Base-by-base conservation (phyloP, 495 filamentous ascomycete species). In the Penicillium macrosclerotiorum region DNA sequence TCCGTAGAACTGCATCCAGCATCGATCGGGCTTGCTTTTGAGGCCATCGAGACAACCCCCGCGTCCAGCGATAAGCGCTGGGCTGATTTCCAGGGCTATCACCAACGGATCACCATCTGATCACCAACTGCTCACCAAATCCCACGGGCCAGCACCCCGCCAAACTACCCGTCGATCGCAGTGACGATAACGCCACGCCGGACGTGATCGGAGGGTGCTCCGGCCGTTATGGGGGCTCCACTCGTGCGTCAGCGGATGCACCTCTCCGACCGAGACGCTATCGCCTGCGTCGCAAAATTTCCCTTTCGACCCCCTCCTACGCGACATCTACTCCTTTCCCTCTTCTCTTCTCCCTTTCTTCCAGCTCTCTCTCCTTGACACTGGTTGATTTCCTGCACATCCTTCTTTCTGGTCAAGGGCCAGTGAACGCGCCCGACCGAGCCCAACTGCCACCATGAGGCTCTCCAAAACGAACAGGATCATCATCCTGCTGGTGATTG, bases 381-480 rank as follows among this genome's bases (percentile, higher is more conserved):
- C 36, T 49, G 38, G 20, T 26, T 40, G 42, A 35, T 37, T 51
- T 40, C 17, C 44, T 41, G 27, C 33, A 41, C 23, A 47, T n/a
- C n/a, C n/a, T n/a, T n/a, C n/a, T n/a, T n/a, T n/a, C n/a, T n/a
- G n/a, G 47, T 22, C 36, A 47, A 42, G 60, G 59, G 63, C 60
- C 49, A 46, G 30, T 40, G 43, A 60, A 60, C 67, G 64, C 65
- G 47, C 53, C 54, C 40, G n/a, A n/a, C n/a, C 61, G 41, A 41
- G 20, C 37, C 19, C 17, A 37, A 14, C 33, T 11, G 40, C 37
- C 44, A 57, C 27, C 24, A 96, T 97, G 94, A 89, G 76, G 43
- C 85, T 90, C 73, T 95, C 92, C 42, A 97, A 97, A 64, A 88
- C 88, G 33, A 87, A 83, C 53, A 82, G 93, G 73, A 98, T 98